These are phyloP conservation scores for Macrocystidia cucumis DNA, from an alignment of 1,284 basidiomycete species.

Conservation along the genomic window DNA sequence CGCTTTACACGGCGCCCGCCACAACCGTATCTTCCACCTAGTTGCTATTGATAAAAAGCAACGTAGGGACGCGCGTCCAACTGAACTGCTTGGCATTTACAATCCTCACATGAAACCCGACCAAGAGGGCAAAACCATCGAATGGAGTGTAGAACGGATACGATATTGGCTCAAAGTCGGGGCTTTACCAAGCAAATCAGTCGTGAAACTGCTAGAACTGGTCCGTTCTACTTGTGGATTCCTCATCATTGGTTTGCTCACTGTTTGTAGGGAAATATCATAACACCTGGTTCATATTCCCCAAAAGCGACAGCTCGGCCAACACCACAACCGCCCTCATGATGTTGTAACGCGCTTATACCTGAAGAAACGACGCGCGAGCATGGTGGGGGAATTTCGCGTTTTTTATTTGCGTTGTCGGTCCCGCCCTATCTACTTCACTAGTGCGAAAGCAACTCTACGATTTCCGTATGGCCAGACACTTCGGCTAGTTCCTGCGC, in stretches of 20 bases:
- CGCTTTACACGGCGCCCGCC: slow-evolving; percentile 75
- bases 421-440: neutral
- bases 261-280: slow-evolving; percentile 27
- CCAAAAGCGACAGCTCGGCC: slow-evolving; percentile 20
- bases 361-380: neutral
- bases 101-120: slow-evolving; percentile 55
- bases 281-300: slow-evolving; percentile 45
- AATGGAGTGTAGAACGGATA: slow-evolving; percentile 90
- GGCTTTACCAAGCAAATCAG: slow-evolving; percentile 76
- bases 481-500: slow-evolving; percentile 59
- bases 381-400: neutral
- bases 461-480: slow-evolving; percentile 60
- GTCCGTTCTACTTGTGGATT: slow-evolving; percentile 49
- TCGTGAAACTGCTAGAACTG: slow-evolving; percentile 72
- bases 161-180: slow-evolving; percentile 85
- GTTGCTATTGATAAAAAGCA: slow-evolving; percentile 78
- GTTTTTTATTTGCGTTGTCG: neutral
- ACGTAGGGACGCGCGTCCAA: slow-evolving; percentile 81
- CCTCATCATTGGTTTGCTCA: slow-evolving; percentile 1
- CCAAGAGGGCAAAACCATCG: slow-evolving; percentile 63
- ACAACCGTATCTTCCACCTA: slow-evolving; percentile 82
- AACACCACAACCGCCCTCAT: slow-evolving; percentile 1
- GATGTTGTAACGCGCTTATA: too few relatives aligned
- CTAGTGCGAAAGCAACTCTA: slow-evolving; percentile 32
- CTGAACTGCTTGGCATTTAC: slow-evolving; percentile 87